Base-by-base conservation (phyloP, 2,329 filamentous ascomycete genomes). In the Penicillium sp. region DNA sequence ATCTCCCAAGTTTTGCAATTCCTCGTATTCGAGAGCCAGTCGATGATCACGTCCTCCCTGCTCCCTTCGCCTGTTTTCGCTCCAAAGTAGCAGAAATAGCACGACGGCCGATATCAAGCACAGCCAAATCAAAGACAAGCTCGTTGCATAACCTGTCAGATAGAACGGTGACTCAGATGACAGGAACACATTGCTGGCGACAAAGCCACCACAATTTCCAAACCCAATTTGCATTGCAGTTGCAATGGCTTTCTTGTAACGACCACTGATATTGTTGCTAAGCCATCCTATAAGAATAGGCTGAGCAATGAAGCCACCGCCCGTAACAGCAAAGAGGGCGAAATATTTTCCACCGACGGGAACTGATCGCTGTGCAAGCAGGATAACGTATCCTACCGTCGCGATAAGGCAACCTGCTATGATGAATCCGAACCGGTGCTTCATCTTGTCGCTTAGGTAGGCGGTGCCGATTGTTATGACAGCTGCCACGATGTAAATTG, bases 191-290 rank as follows among this genome's bases (percentile, higher is more conserved):
- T 77, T 77, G 24, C 69, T 67, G 4, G 70, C 71, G 7, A 79
- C 66, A 48, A 79, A 74, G 45, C 75, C 77, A 45, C 73, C 77
- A 52, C 74, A 77, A 59, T 78, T 79, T n/a, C 75, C 77, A 18
- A 79, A 73, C 2, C 74, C 74, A 3, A 74, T 65, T 62, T 75
- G 72, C 60, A 77, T 68, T 1, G 70, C 77, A 61, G 73, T 75
- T 3, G 72, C 75, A 6, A 78, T 68, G 5, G 72, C 74, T 21
- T 76, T 72, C 51, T 74, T 71, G 38, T 71, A 70, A 49, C 69
- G 69, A n/a, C 74, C 75, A 9, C 72, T 66, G 3, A 79, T 61
- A 49, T 79, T 79, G 40, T 73, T 72, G 29, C 71, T 75, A 14
- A 73, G 56, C 65, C 68, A 72, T 5, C 71, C 71, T 10, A 75